A percentile compares a stretch with the other conserved stretches of the same genome.
Evolutionary conservation across 2,329 filamentous ascomycete genomes (phyloP).

Genomic region (Penicillium sp.): DNA sequence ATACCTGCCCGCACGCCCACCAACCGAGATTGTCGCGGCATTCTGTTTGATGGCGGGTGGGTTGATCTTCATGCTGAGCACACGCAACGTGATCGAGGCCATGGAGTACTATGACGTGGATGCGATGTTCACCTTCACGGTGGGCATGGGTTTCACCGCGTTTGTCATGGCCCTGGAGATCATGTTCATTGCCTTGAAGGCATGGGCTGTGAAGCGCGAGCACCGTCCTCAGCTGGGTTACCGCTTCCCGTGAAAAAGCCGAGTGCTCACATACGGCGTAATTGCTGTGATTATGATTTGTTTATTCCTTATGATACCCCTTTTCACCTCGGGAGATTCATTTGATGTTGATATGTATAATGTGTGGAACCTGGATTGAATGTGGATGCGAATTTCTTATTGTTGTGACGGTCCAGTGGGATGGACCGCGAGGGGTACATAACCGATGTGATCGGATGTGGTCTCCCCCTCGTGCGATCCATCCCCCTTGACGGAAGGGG

Average conservation of each 20-base stretch:
- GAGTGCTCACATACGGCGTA: not conserved
- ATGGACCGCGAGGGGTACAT: not conserved
- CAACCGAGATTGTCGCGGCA: conserved; percentile 82
- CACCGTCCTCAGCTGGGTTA: conserved; percentile 36
- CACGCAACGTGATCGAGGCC: conserved; percentile 73
- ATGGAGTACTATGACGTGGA: conserved; percentile 78
- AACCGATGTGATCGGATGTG: not conserved
- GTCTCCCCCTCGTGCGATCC: not conserved
- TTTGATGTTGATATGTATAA: not conserved
- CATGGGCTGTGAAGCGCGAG: conserved; percentile 69
- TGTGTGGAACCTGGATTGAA: not conserved
- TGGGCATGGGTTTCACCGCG: conserved; percentile 80
- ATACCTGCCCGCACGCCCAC: conserved; percentile 78
- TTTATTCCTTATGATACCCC: conserved; percentile 6
- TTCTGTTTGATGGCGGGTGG: conserved; percentile 89
- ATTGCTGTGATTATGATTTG: not conserved
- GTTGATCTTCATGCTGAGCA: conserved; percentile 89
- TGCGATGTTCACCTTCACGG: conserved; percentile 91
- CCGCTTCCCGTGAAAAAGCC: conserved; percentile 32
- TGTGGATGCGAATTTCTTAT: not conserved
- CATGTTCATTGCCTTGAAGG: conserved; percentile 78
- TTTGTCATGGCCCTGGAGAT: conserved; percentile 86
- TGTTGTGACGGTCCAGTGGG: not conserved
- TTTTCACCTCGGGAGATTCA: conserved; percentile 1
- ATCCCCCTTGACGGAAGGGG: not conserved